A percentile compares a stretch with the other conserved stretches of the same genome.
Conservation (phyloP, 306 rosid genomes). For the Vigna mungo region DNA sequence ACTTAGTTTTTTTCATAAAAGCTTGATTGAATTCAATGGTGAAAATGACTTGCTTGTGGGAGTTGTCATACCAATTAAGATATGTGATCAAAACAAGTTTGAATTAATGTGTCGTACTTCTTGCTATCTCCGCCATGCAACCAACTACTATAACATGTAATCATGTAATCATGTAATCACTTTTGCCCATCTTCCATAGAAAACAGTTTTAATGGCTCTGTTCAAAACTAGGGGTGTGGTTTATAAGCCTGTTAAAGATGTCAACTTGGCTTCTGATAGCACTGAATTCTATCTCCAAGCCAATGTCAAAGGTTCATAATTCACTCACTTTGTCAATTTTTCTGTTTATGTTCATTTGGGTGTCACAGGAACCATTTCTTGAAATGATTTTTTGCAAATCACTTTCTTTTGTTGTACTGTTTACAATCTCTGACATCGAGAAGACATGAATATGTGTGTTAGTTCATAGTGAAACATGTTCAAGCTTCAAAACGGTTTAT, state of each 20-base stretch:
- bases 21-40: neutral
- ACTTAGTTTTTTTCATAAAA: slow-evolving; percentile 36
- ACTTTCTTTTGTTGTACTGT: neutral
- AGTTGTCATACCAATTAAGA: slow-evolving; percentile 25
- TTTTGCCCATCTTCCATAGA: neutral
- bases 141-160: neutral
- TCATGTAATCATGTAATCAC: neutral
- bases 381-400: neutral
- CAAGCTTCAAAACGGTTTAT: neutral
- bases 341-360: slow-evolving; percentile 6
- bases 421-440: neutral
- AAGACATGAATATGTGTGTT: neutral
- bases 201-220: slow-evolving; percentile 56
- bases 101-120: slow-evolving; percentile 12
- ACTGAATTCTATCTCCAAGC: slow-evolving; percentile 74
- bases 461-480: too few species aligned
- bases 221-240: slow-evolving; percentile 54
- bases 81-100: neutral
- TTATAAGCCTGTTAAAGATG: slow-evolving; percentile 63
- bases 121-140: slow-evolving; percentile 40
- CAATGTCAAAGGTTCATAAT: slow-evolving; percentile 74
- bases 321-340: neutral
- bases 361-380: slow-evolving; percentile 19
- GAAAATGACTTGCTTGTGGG: slow-evolving; percentile 51
- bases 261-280: slow-evolving; percentile 67